Conservation (phyloP, 2,329 filamentous ascomycete species). For the Verticillium tricorpus region DNA sequence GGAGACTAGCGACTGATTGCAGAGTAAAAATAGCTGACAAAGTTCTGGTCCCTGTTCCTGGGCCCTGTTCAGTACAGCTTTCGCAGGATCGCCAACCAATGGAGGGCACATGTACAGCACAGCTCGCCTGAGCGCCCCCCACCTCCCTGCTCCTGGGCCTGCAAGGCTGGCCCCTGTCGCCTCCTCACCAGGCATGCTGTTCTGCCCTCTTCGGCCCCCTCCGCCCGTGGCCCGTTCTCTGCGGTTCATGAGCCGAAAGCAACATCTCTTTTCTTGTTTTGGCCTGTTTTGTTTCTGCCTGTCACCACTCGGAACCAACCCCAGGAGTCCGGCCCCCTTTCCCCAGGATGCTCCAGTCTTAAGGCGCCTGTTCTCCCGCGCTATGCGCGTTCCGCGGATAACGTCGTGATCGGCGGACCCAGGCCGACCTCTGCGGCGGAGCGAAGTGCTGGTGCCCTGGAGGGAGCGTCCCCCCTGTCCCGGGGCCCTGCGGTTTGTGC, state of each 20-base stretch:
- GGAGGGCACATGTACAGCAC: neutral
- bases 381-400: neutral
- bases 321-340: neutral
- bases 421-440: neutral
- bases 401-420: neutral
- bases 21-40: neutral
- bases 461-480: neutral
- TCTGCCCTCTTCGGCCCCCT: neutral
- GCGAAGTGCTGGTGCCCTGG: neutral
- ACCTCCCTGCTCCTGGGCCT: neutral
- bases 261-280: neutral
- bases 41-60: neutral
- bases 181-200: neutral
- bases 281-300: neutral
- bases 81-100: neutral
- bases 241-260: neutral
- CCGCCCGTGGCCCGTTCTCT: neutral
- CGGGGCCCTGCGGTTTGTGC: no score
- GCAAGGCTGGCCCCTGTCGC: neutral
- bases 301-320: neutral
- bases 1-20: neutral
- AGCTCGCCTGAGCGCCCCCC: neutral
- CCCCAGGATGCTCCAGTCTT: neutral
- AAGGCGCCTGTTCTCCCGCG: neutral
- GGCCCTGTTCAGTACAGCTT: neutral